These are phyloP conservation scores for Paramecium caudatum DNA, from an alignment of 73 alveolate genomes.

Conservation along the genomic window DNA sequence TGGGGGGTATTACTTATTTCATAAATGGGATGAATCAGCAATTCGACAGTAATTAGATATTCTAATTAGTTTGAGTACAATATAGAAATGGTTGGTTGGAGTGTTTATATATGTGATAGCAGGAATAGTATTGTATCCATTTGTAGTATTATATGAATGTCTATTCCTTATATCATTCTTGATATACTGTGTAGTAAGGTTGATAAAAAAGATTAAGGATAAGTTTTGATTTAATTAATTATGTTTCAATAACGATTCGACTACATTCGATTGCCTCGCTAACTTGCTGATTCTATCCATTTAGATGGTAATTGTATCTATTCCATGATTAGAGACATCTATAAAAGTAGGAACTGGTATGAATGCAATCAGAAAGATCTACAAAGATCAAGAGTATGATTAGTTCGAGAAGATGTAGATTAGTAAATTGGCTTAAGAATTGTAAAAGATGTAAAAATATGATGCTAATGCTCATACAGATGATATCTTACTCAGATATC, in stretches of 20 bases:
- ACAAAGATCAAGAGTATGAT: background rate
- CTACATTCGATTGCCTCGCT: constrained; percentile 3
- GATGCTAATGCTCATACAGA: constrained; percentile 15
- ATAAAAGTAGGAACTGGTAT: constrained; percentile 14
- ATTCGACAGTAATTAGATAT: background rate
- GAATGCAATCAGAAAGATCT: constrained; percentile 25
- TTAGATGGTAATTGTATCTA: background rate
- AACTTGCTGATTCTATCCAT: background rate
- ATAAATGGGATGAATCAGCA: background rate
- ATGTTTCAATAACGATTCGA: constrained; percentile 51
- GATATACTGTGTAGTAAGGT: background rate
- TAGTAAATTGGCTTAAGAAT: background rate
- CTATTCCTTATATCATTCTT: background rate
- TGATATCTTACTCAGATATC: constrained; percentile 35
- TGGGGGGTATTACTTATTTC: constrained; percentile 4
- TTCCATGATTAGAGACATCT: no score
- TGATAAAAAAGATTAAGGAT: constrained; percentile 23
- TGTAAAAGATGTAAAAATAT: background rate
- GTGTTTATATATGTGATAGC: constrained; percentile 9
- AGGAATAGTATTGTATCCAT: constrained; percentile 26
- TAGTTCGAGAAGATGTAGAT: background rate
- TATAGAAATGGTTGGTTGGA: background rate
- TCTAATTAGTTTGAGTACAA: background rate
- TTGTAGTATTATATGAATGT: constrained; percentile 37
- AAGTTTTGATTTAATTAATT: background rate